Conservation (phyloP, 1,139 yeast species). For the Candida sp. region DNA sequence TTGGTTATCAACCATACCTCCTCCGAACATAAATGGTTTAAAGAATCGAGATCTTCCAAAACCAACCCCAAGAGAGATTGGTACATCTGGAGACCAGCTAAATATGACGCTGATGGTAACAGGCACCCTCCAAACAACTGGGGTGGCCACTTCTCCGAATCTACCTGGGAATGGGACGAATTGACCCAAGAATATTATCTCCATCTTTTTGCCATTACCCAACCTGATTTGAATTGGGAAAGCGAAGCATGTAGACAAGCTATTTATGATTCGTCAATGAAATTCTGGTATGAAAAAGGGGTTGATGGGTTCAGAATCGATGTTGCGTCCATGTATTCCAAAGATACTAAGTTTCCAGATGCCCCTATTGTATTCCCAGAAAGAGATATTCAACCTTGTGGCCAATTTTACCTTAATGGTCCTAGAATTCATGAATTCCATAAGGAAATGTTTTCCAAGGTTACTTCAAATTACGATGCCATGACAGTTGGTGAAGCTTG, state of each 20-base stretch:
- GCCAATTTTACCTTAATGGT: conserved; percentile 33
- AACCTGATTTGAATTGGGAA: conserved; percentile 63
- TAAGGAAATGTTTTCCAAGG: conserved; percentile 44
- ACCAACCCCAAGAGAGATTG: conserved; percentile 55
- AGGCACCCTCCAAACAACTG: conserved; percentile 57
- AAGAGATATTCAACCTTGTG: conserved; percentile 36
- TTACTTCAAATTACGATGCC: conserved; percentile 43
- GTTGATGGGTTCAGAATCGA: conserved; percentile 59
- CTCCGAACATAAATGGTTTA: conserved; percentile 52
- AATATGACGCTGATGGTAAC: conserved; percentile 40
- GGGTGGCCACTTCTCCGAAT: conserved; percentile 48
- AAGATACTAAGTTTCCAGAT: conserved; percentile 43
- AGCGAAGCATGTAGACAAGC: conserved; percentile 48
- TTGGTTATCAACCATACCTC: conserved; percentile 59
- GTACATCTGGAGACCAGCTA: conserved; percentile 55
- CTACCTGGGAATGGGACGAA: conserved; percentile 57
- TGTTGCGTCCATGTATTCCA: conserved; percentile 51
- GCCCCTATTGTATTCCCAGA: conserved; percentile 45
- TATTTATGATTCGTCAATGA: conserved; percentile 45
- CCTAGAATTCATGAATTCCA: conserved; percentile 57
- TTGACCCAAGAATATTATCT: conserved; percentile 50
- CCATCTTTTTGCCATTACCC: conserved; percentile 47
- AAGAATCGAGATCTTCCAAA: conserved; percentile 48
- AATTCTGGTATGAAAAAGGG: conserved; percentile 53
- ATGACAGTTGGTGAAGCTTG: conserved; percentile 60